Evolutionary conservation across 2,329 filamentous ascomycete genomes (phyloP).

Genomic region (Fusarium nodosum): DNA sequence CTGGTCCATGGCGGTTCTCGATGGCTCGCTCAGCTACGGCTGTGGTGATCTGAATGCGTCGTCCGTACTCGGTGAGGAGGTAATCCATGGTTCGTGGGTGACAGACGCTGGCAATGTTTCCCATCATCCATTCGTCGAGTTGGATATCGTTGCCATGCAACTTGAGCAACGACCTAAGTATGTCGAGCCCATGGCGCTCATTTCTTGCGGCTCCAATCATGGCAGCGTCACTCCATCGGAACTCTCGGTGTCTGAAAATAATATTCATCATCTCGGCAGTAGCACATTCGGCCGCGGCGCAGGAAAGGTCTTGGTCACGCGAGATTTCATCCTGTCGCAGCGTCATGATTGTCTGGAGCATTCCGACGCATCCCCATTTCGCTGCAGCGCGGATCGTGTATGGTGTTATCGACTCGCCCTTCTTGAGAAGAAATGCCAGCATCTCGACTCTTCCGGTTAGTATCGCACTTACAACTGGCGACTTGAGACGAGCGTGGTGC

Average conservation of each 20-base stretch:
- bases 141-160: conserved; percentile 16
- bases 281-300: conserved; percentile 26
- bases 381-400: conserved; percentile 32
- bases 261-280: conserved; percentile 23
- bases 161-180: conserved; percentile 20
- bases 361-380: conserved; percentile 22
- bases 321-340: conserved; percentile 29
- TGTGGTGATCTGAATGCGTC: conserved; percentile 23
- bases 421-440: conserved; percentile 31
- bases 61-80: conserved; percentile 21
- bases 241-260: conserved; percentile 22
- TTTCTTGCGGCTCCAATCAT: conserved; percentile 31
- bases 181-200: conserved; percentile 22
- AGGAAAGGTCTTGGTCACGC: conserved; percentile 30
- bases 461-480: conserved; percentile 28
- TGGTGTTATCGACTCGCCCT: conserved; percentile 23
- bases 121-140: conserved; percentile 35
- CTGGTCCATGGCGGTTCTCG: conserved; percentile 32
- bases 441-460: conserved; percentile 32
- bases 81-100: conserved; percentile 32
- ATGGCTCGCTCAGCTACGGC: conserved; percentile 26
- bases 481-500: conserved; percentile 31
- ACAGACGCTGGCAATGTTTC: conserved; percentile 26
- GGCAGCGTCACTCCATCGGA: conserved; percentile 30
- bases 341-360: conserved; percentile 31